A percentile compares a stretch with the other conserved stretches of the same genome.
Evolutionary conservation across 495 filamentous ascomycete species (phyloP).

Genomic region (Parmelia sp.): DNA sequence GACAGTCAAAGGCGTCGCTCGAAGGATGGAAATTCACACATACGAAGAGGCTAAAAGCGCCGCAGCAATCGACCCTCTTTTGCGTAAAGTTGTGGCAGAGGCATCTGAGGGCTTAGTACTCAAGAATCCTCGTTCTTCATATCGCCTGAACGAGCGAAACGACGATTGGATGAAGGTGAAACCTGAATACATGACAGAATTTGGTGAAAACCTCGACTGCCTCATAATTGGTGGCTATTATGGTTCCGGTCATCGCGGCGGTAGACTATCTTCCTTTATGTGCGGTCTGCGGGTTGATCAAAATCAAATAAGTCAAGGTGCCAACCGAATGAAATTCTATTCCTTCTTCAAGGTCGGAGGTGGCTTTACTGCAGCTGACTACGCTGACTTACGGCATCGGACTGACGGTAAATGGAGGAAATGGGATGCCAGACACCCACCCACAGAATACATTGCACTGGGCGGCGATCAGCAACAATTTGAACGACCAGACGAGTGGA

Average conservation of each 20-base stretch:
- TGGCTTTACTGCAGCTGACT: conserved; percentile 81
- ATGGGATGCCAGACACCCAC: conserved; percentile 77
- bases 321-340: conserved; percentile 66
- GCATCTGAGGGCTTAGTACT: conserved; percentile 87
- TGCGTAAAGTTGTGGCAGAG: conserved; percentile 80
- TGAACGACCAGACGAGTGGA: conserved; percentile 89
- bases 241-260: conserved; percentile 78
- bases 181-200: conserved; percentile 97
- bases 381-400: conserved; percentile 68
- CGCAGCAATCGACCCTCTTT: conserved; percentile 65
- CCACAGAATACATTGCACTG: conserved; percentile 72
- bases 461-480: conserved; percentile 67
- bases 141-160: conserved; percentile 83
- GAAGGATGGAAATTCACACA: conserved; percentile 76
- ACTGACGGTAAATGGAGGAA: conserved; percentile 88
- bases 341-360: conserved; percentile 97
- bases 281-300: conserved; percentile 77
- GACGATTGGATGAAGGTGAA: conserved; percentile 99
- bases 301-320: conserved; percentile 49
- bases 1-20: conserved; percentile 57
- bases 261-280: conserved; percentile 74
- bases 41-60: conserved; percentile 60
- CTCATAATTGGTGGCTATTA: conserved; percentile 90
- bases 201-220: conserved; percentile 87
- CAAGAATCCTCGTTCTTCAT: conserved; percentile 85